Evolutionary conservation across 768 basidiomycete genomes (phyloP).

Genomic region (Naganishia antarctica): DNA sequence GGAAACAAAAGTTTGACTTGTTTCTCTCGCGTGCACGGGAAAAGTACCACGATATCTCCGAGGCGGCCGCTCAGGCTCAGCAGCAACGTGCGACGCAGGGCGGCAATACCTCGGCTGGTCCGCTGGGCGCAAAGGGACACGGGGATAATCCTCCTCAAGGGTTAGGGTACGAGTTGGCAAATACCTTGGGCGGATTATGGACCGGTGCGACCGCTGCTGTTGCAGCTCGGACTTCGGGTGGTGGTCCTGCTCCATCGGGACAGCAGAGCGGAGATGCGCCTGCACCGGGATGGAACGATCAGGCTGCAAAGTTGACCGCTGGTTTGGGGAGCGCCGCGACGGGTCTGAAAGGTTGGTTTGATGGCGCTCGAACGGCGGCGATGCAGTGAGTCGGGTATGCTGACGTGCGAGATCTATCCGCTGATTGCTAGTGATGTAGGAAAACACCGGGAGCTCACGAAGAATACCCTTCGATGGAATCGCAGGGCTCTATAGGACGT

Average conservation of each 20-base stretch:
- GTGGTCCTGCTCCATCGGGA: no score
- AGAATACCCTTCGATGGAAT: conserved; percentile 5
- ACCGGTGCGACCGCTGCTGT: conserved; percentile 25
- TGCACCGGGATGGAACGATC: conserved; percentile 8
- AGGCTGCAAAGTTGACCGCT: not conserved
- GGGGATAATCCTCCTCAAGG: conserved; percentile 8
- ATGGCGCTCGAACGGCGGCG: not conserved
- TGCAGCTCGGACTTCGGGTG: no score
- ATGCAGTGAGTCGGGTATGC: not conserved
- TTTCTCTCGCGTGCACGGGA: conserved; percentile 40
- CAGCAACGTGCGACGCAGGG: conserved; percentile 19
- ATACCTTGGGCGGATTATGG: conserved; percentile 27
- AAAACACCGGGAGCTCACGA: not conserved
- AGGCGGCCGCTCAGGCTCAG: conserved; percentile 32
- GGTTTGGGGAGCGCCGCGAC: conserved; percentile 14
- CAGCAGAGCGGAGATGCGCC: no score
- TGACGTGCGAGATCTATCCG: not conserved
- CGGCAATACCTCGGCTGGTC: not conserved
- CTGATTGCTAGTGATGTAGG: not conserved
- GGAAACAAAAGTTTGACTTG: conserved; percentile 47
- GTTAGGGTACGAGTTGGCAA: conserved; percentile 10
- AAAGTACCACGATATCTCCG: conserved; percentile 40
- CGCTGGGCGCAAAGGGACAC: not conserved
- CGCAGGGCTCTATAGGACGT: not conserved
- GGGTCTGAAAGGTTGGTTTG: conserved; percentile 22